Evolutionary conservation across 2,329 filamentous ascomycete genomes (phyloP).

Genomic region (Diaporthe aspalathi): DNA sequence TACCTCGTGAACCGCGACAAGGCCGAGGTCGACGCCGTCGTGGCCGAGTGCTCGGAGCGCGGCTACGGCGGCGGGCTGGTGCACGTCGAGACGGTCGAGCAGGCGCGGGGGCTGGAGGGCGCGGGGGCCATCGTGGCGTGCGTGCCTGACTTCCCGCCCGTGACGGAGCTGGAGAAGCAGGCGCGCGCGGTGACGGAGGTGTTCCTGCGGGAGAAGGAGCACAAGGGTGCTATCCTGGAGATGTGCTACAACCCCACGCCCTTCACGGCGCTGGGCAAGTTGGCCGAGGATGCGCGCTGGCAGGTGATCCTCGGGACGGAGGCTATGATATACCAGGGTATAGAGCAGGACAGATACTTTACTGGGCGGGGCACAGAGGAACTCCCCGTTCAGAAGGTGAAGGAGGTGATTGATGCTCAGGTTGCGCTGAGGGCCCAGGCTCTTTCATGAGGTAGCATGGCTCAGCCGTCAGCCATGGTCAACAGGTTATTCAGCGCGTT

Average conservation of each 20-base stretch:
- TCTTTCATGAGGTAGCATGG: conserved; percentile 35
- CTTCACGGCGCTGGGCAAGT: conserved; percentile 72
- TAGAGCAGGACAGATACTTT: conserved; percentile 76
- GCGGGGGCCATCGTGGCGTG: conserved; percentile 79
- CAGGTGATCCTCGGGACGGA: conserved; percentile 81
- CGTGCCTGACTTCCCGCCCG: conserved; percentile 80
- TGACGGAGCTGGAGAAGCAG: conserved; percentile 69
- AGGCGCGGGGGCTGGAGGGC: conserved; percentile 67
- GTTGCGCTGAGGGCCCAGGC: conserved; percentile 42
- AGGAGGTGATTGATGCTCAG: conserved; percentile 57
- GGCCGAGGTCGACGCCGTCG: conserved; percentile 73
- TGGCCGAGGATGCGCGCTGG: conserved; percentile 74
- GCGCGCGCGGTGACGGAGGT: conserved; percentile 67
- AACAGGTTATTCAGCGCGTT: too few species aligned
- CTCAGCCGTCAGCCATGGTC: not conserved
- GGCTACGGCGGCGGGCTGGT: conserved; percentile 71
- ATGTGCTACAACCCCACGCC: conserved; percentile 86
- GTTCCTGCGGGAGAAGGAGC: conserved; percentile 55
- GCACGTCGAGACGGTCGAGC: conserved; percentile 69
- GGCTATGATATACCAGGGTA: conserved; percentile 80
- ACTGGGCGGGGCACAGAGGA: conserved; percentile 70
- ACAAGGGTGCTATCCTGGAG: conserved; percentile 78
- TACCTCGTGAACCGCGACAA: conserved; percentile 83
- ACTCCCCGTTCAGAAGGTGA: conserved; percentile 70
- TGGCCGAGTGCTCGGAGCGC: conserved; percentile 69